Percentiles rank a stretch among this genome's conserved stretches.
Conservation (phyloP, 2,329 filamentous ascomycete species). For the Dissoconium aciculare region DNA sequence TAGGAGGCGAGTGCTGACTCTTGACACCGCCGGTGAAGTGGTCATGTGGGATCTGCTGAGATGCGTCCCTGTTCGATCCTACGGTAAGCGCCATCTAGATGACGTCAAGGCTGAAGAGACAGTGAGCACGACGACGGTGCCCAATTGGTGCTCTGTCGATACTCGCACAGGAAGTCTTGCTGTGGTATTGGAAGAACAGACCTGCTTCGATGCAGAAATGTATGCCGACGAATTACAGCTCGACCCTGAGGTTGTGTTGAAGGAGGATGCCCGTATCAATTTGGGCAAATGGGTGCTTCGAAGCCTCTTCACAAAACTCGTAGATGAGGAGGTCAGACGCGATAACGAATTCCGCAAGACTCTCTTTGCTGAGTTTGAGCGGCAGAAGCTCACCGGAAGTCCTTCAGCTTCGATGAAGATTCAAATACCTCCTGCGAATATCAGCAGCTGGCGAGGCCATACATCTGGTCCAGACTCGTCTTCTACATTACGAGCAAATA, state of each 20-base stretch:
- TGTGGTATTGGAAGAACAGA: conserved; percentile 82
- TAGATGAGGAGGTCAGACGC: conserved; percentile 77
- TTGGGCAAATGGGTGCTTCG: conserved; percentile 92
- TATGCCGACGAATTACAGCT: conserved; percentile 80
- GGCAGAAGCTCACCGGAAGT: conserved; percentile 38
- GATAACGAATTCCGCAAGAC: conserved; percentile 60
- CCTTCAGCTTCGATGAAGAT: conserved; percentile 51
- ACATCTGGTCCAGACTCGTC: conserved; percentile 31
- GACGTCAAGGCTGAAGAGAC: conserved; percentile 81
- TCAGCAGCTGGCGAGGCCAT: conserved; percentile 30
- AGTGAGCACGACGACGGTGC: conserved; percentile 65
- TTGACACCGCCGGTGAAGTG: conserved; percentile 91
- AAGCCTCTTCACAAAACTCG: conserved; percentile 76
- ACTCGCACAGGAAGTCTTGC: conserved; percentile 83
- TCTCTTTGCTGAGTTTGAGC: conserved; percentile 48
- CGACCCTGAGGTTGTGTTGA: conserved; percentile 61
- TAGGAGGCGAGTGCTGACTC: conserved; percentile 69
- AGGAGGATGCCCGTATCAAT: conserved; percentile 92
- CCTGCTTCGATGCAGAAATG: conserved; percentile 93
- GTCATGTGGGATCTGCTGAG: conserved; percentile 86
- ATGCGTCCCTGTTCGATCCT: conserved; percentile 78
- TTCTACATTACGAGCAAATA: conserved; percentile 44
- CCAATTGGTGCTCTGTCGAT: conserved; percentile 93
- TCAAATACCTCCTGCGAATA: conserved; percentile 33
- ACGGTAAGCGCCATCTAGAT: conserved; percentile 84